Evolutionary conservation across 345 rosid species (phyloP), one percentile per base, ranked within the genome.

Genomic region (Gossypium thurberi): DNA sequence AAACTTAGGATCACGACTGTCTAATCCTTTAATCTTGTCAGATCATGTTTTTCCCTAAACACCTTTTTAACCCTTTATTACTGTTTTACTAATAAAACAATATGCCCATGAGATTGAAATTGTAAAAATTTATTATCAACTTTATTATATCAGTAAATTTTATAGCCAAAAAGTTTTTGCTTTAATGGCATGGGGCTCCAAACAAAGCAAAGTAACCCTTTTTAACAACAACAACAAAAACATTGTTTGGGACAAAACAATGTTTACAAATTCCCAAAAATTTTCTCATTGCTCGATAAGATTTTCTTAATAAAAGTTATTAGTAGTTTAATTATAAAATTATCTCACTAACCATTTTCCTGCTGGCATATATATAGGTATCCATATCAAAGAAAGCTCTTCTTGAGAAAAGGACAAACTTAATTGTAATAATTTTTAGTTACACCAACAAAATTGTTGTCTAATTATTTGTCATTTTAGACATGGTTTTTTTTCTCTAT

Each of bases 241-340:
- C 40, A 33, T 33, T 33, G 40, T 61, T 51, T 26, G 69, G 52
- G 21, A 74, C 1, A 48, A 26, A 65, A 58, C 69, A 80, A 81
- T 77, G 76, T 82, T 81, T 81, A 71, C 91, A 10, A 75, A 77
- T 63, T 74, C 87, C 96, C 79, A 88, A 80, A 87, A 82, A 83
- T 90, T 74, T 84, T 84, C 81, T 74, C 92, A 82, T 74, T 77
- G 88, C 95, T 87, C 95, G 77, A 90, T 88, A 82, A 85, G 89
- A 85, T 85, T 83, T 83, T 64, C 66, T 44, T 18, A 60, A 67
- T 21, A 23, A 23, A 55, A 65, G 53, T 25, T 20, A 58, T 43
- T 44, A 59, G 75, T 74, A 75, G 53, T 68, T 50, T 75, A 68
- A 72, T 65, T 33, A 33, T 33, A 33, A 33, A 33, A 33, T 33